phyloP scores from a whole-genome alignment of 2,329 filamentous ascomycete species.

The Colletotrichum chlorophyti region DNA sequence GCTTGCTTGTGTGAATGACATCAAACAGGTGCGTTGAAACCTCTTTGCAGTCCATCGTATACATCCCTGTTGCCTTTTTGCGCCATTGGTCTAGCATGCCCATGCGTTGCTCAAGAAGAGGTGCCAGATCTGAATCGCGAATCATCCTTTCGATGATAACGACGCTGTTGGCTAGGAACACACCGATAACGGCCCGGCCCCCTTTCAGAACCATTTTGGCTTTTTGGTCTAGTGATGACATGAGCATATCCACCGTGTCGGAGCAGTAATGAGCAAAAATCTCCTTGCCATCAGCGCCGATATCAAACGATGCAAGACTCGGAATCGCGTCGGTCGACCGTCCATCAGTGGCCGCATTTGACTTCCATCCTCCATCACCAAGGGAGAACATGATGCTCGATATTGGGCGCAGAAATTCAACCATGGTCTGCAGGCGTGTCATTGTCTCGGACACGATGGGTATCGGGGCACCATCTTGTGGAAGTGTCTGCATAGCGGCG shows the following conservation, averaged over 20 bases:
- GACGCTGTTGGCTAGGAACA: constrained; percentile 90
- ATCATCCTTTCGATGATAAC: constrained; percentile 86
- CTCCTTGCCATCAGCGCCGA: constrained; percentile 85
- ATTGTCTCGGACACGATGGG: constrained; percentile 85
- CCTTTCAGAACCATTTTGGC: constrained; percentile 75
- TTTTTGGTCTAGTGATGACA: constrained; percentile 78
- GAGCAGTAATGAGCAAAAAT: constrained; percentile 90
- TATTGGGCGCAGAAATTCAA: constrained; percentile 83
- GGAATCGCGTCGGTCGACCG: constrained; percentile 70
- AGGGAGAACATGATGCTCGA: constrained; percentile 91
- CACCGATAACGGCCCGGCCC: constrained; percentile 79
- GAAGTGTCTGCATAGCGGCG: constrained; percentile 69
- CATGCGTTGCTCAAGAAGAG: constrained; percentile 72
- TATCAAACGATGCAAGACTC: constrained; percentile 80
- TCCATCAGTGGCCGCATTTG: constrained; percentile 54
- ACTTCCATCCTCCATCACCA: constrained; percentile 90
- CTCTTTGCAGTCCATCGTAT: constrained; percentile 88
- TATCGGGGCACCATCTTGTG: constrained; percentile 78
- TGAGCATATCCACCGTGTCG: constrained; percentile 85
- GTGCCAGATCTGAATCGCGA: constrained; percentile 77
- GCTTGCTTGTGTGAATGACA: constrained; percentile 86
- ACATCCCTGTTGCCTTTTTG: constrained; percentile 83
- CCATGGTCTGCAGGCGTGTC: constrained; percentile 85
- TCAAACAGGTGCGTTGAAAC: constrained; percentile 86
- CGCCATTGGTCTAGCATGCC: constrained; percentile 80